Evolutionary conservation across 768 basidiomycete genomes (phyloP).

Genomic region (Gyrodon lividus): DNA sequence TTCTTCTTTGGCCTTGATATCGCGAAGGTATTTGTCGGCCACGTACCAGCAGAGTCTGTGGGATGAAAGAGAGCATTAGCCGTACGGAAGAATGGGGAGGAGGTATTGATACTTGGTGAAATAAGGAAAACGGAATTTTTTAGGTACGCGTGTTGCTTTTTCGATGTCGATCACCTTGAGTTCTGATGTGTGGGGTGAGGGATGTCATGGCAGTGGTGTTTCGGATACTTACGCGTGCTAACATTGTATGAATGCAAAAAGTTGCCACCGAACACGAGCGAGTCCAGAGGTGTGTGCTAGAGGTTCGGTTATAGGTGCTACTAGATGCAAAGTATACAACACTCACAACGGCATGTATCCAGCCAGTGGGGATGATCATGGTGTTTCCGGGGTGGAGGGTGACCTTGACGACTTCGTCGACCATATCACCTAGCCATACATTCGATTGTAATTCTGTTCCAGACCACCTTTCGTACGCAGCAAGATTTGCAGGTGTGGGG

Average conservation of each 20-base stretch:
- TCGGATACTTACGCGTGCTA: slow-evolving; percentile 63
- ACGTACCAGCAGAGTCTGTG: slow-evolving; percentile 87
- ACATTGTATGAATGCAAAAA: slow-evolving; percentile 94
- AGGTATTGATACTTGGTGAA: slow-evolving; percentile 60
- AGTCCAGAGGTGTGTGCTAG: slow-evolving; percentile 88
- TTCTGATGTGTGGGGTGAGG: slow-evolving; percentile 48
- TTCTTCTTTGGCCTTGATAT: slow-evolving; percentile 59
- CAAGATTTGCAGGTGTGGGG: slow-evolving; percentile 81
- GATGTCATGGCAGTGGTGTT: neutral
- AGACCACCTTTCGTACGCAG: slow-evolving; percentile 92
- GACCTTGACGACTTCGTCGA: slow-evolving; percentile 87
- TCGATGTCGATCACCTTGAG: slow-evolving; percentile 89
- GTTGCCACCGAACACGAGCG: slow-evolving; percentile 96
- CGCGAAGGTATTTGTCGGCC: slow-evolving; percentile 75
- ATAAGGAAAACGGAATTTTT: slow-evolving; percentile 85
- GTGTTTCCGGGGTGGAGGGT: slow-evolving; percentile 76
- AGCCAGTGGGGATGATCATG: slow-evolving; percentile 94
- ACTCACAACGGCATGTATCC: slow-evolving; percentile 96
- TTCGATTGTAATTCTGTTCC: slow-evolving; percentile 86
- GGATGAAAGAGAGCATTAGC: slow-evolving; percentile 4
- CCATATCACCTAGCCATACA: slow-evolving; percentile 91
- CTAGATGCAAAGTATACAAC: neutral
- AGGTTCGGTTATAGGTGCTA: slow-evolving; percentile 4
- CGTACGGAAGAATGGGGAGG: slow-evolving; percentile 10
- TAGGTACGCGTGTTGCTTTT: slow-evolving; percentile 87